Conservation (phyloP, 2,329 filamentous ascomycete species). For the Cladosporium sphaerospermum region DNA sequence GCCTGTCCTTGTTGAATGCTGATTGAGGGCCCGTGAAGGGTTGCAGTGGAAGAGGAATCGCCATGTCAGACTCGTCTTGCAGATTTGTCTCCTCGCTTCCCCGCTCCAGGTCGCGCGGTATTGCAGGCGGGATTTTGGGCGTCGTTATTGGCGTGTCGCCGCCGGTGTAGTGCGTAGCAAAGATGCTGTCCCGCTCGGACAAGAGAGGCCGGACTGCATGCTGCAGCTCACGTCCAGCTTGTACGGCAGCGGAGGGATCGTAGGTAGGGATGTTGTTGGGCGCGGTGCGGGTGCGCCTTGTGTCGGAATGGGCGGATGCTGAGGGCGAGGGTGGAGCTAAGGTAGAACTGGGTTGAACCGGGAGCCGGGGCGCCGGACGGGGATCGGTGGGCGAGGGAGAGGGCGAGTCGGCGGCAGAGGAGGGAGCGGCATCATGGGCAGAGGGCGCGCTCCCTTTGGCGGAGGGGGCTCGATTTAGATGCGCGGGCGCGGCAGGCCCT, state of each 20-base stretch:
- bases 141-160: slow-evolving; percentile 42
- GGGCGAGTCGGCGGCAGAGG: not conserved
- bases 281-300: slow-evolving; percentile 5
- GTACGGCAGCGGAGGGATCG: slow-evolving; percentile 9
- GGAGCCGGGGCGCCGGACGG: slow-evolving; percentile 1
- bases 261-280: slow-evolving; percentile 7
- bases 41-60: slow-evolving; percentile 5
- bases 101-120: slow-evolving; percentile 1
- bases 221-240: slow-evolving; percentile 15
- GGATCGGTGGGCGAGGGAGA: not conserved
- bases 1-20: slow-evolving; percentile 3
- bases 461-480: slow-evolving; percentile 3
- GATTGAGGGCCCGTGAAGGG: slow-evolving; percentile 1
- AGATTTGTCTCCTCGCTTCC: not conserved
- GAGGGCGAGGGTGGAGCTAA: slow-evolving; percentile 10
- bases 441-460: slow-evolving; percentile 4
- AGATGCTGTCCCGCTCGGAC: slow-evolving; percentile 58
- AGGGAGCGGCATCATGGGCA: slow-evolving; percentile 1
- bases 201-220: slow-evolving; percentile 45
- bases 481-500: slow-evolving; percentile 6
- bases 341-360: slow-evolving; percentile 2
- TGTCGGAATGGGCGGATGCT: slow-evolving; percentile 1
- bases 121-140: slow-evolving; percentile 18
- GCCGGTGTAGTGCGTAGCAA: slow-evolving; percentile 54
- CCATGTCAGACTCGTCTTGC: slow-evolving; percentile 4